A percentile compares a stretch with the other conserved stretches of the same genome.
These are phyloP conservation scores for Cladophialophora yegresii DNA, from an alignment of 2,329 filamentous ascomycete genomes.

Conservation along the genomic window DNA sequence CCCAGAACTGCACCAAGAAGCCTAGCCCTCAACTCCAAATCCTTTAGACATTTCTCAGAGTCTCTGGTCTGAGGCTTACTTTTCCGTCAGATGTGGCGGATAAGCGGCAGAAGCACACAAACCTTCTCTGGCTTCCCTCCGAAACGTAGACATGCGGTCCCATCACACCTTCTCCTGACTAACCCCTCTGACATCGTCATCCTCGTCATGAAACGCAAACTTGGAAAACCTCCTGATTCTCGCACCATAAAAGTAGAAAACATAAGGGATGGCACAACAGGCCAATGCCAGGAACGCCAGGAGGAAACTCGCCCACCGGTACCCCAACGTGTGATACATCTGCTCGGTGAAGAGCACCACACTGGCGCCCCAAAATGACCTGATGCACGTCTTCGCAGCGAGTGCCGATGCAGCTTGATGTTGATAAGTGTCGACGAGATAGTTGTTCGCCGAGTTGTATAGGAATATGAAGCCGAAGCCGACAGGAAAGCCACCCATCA, in stretches of 20 bases:
- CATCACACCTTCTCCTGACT: constrained; percentile 24
- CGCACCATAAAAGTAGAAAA: constrained; percentile 78
- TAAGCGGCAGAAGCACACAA: background rate
- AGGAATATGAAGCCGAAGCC: constrained; percentile 83
- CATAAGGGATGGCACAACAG: constrained; percentile 79
- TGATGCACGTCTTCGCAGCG: constrained; percentile 82
- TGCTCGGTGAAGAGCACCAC: constrained; percentile 78
- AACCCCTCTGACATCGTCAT: constrained; percentile 39
- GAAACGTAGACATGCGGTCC: background rate
- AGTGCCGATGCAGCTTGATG: constrained; percentile 81
- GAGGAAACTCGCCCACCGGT: constrained; percentile 74
- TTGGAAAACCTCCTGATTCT: constrained; percentile 67
- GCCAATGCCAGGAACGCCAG: constrained; percentile 72
- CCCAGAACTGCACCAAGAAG: background rate
- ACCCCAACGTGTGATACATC: constrained; percentile 72
- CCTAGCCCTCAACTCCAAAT: background rate
- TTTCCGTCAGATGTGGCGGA: background rate
- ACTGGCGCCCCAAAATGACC: constrained; percentile 81
- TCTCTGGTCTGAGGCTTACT: background rate
- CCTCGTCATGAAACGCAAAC: constrained; percentile 68
- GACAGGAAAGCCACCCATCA: constrained; percentile 69
- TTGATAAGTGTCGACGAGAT: constrained; percentile 79
- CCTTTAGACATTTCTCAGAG: background rate
- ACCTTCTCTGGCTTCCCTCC: background rate
- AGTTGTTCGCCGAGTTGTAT: constrained; percentile 77